Conservation (phyloP, 805 yeast species). For the Kluyveromyces nonfermentans region DNA sequence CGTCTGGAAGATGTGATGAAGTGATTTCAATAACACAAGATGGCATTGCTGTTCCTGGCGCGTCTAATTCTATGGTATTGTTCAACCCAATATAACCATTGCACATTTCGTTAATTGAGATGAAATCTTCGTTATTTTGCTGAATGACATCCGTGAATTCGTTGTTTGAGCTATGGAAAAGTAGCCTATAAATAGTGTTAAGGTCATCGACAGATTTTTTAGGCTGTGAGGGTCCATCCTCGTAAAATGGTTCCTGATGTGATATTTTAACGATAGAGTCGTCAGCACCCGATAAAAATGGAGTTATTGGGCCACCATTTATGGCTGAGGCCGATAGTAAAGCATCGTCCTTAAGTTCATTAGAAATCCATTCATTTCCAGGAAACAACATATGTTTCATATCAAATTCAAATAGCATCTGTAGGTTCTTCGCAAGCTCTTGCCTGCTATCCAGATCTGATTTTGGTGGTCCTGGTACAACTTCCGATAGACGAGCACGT, state of each 20-base stretch:
- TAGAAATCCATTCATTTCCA: constrained; percentile 61
- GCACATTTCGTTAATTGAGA: neutral
- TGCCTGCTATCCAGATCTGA: neutral
- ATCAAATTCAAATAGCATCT: constrained; percentile 6
- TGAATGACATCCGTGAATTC: neutral
- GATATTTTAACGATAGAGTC: constrained; percentile 1
- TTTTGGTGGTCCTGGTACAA: neutral
- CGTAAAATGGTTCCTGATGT: neutral
- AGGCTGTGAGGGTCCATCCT: neutral
- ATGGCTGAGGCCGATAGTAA: constrained; percentile 64
- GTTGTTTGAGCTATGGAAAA: constrained; percentile 34
- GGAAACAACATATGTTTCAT: constrained; percentile 10
- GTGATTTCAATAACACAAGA: constrained; percentile 9
- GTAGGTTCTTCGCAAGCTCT: neutral
- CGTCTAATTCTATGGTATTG: constrained; percentile 12
- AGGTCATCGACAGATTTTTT: neutral
- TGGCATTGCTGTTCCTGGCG: constrained; percentile 11
- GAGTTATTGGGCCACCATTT: constrained; percentile 15
- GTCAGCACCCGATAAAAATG: constrained; percentile 25
- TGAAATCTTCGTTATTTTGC: neutral
- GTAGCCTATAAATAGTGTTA: constrained; percentile 26
- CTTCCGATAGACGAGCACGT: neutral
- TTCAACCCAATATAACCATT: constrained; percentile 6
- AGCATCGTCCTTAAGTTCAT: constrained; percentile 64
- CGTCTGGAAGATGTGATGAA: constrained; percentile 13